Evolutionary conservation across 225 moss, liverwort and hornwort species (phyloP).

Genomic region (Straminergon stramineum): DNA sequence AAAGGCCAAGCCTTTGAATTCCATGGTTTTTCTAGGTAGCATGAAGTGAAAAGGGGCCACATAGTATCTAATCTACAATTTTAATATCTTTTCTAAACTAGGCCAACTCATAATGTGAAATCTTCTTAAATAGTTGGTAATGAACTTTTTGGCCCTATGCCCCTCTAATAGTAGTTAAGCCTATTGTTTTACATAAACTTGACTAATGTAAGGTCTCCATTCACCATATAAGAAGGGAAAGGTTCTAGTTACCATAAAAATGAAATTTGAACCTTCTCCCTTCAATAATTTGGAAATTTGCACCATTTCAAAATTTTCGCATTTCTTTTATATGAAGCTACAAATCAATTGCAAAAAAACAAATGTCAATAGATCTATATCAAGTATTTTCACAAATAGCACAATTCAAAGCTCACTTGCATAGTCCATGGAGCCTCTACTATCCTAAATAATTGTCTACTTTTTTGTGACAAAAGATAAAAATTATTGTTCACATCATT

Average conservation of each 20-base stretch:
- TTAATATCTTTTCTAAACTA: neutral
- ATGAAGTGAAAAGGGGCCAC: neutral
- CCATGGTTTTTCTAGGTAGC: accelerated
- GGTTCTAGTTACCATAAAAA: accelerated
- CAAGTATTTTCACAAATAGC: neutral
- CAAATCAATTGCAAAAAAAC: neutral
- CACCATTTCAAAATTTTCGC: neutral
- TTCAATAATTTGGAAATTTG: neutral
- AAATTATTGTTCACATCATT: neutral
- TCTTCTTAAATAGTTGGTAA: neutral
- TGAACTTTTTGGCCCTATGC: neutral
- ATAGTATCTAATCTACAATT: neutral
- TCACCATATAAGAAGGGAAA: neutral
- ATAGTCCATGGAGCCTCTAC: neutral
- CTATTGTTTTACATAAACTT: neutral
- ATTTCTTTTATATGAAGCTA: neutral
- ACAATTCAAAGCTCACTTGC: neutral
- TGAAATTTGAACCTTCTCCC: neutral
- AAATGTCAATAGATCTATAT: neutral
- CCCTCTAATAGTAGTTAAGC: accelerated
- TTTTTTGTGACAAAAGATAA: neutral
- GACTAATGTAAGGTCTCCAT: neutral
- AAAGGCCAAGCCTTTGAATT: accelerated
- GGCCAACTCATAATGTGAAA: neutral
- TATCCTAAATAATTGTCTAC: neutral